Evolutionary conservation across 2,329 filamentous ascomycete species (phyloP), one percentile per base, ranked within the genome.

Genomic region (Fusarium avenaceum): DNA sequence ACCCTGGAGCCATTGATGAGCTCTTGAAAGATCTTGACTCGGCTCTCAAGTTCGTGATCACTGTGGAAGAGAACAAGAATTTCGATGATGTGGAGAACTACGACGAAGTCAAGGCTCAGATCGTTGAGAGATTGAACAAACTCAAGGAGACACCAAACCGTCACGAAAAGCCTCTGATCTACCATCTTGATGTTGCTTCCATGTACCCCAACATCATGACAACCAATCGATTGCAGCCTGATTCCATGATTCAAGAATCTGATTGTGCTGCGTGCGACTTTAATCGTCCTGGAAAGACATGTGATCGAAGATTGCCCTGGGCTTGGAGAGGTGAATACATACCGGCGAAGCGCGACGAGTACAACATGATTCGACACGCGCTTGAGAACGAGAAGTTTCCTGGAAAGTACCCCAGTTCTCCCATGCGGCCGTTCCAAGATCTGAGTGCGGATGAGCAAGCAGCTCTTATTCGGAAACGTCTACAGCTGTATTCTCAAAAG

Each of bases 171-270:
- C 96, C 96, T 6, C 87, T 96, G 32, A 99, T 99, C 69, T 99
- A 99, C 80, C 96, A 99, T 85, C 84, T 99, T 81, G 96, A 99
- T 76, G 96, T 99, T 60, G 96, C 96, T 19, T 97, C 96, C 62
- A 99, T 99, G 96, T 99, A 99, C 77, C 96, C 96, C 11, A 99
- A 99, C 79, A 99, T 99, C 78, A 99, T 99, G 96, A 99, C 96
- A 3, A 99, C 96, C 2, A 99, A 99, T 79, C 92, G 96, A 78
- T 81, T 99, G 46, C 96, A 99, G 73, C 96, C 96, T 0, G 96
- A 99, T 79, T 98, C 96, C n/a, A 97, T 99, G 94, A 96, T 99
- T 54, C 85, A 95, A 47, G 96, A 99, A 77, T 93, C 94, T 1
- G 93, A 97, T 74, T 99, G 96, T 75, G 96, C 96, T 4, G 94